Conservation (phyloP, 2,329 filamentous ascomycete species). For the Trichoderma guizhouense region DNA sequence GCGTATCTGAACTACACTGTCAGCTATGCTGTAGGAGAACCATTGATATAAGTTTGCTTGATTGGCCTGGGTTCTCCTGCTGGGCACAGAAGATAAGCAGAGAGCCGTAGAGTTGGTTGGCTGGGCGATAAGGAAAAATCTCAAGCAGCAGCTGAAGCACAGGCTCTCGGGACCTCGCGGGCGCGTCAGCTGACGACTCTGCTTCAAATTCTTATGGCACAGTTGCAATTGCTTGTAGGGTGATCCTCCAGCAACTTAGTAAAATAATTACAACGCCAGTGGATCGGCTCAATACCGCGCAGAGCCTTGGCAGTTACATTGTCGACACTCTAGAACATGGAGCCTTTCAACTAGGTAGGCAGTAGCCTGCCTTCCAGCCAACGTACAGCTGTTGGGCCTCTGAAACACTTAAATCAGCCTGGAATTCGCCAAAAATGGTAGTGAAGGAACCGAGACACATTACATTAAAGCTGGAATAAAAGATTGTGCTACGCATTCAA, state of each 20-base stretch:
- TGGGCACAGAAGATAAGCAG: too few relatives aligned
- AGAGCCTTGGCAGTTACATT: neutral
- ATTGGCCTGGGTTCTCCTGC: too few relatives aligned
- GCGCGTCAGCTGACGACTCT: too few relatives aligned
- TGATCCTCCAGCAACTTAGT: neutral
- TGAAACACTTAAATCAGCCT: neutral
- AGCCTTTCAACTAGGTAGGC: neutral
- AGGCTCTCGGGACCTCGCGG: too few relatives aligned
- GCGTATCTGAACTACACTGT: too few relatives aligned
- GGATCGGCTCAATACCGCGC: neutral
- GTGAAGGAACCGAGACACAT: neutral
- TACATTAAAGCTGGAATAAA: neutral
- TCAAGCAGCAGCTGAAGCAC: too few relatives aligned
- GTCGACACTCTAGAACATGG: neutral
- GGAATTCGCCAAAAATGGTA: neutral
- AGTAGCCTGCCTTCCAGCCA: neutral
- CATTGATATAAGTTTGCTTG: too few relatives aligned
- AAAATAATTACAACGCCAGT: neutral
- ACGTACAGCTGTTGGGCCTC: neutral
- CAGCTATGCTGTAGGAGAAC: too few relatives aligned
- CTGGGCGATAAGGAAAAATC: too few relatives aligned
- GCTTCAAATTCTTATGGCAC: neutral
- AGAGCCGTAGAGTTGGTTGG: too few relatives aligned
- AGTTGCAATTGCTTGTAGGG: neutral
- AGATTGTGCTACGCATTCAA: neutral